phyloP scores from a whole-genome alignment of 2,329 filamentous ascomycete genomes.

The Penicillium sp. region DNA sequence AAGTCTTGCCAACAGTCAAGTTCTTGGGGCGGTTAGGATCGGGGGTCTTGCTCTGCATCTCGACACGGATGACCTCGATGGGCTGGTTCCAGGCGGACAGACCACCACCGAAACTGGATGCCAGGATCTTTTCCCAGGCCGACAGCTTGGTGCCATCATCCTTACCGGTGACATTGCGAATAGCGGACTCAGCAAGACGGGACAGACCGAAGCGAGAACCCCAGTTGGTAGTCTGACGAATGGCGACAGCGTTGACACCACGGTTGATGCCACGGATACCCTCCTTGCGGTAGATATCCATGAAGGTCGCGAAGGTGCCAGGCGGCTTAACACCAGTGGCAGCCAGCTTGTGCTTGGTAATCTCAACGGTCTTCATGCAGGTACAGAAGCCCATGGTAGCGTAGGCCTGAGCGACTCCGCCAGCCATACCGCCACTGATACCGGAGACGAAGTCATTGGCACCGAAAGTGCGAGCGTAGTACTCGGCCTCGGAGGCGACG shows the following conservation, averaged over 20 bases:
- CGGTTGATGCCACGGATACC: slow-evolving; percentile 96
- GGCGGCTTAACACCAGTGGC: slow-evolving; percentile 77
- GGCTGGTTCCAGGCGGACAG: slow-evolving; percentile 98
- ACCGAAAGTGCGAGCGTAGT: slow-evolving; percentile 79
- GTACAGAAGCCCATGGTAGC: slow-evolving; percentile 99
- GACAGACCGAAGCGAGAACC: slow-evolving; percentile 92
- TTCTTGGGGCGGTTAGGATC: slow-evolving; percentile 99
- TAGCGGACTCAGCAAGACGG: slow-evolving; percentile 84
- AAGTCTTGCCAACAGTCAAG: slow-evolving; percentile 86
- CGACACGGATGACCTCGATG: slow-evolving; percentile 98
- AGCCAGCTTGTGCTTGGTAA: slow-evolving; percentile 95
- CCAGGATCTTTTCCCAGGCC: slow-evolving; percentile 82
- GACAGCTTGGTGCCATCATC: slow-evolving; percentile 73
- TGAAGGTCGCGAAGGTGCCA: slow-evolving; percentile 93
- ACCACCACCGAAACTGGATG: slow-evolving; percentile 84
- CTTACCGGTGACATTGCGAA: slow-evolving; percentile 77
- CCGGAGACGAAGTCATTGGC: slow-evolving; percentile 84
- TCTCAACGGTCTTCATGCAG: slow-evolving; percentile 99
- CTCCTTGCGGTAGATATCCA: slow-evolving; percentile 93
- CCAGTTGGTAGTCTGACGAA: slow-evolving; percentile 99
- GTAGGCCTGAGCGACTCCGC: slow-evolving; percentile 96
- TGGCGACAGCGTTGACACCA: slow-evolving; percentile 97
- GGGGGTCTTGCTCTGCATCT: slow-evolving; percentile 99
- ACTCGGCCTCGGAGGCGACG: slow-evolving; percentile 97
- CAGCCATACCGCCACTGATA: slow-evolving; percentile 86